These are phyloP conservation scores for Malania oleifera DNA, from an alignment of 164 flowering plant genomes.

Conservation along the genomic window DNA sequence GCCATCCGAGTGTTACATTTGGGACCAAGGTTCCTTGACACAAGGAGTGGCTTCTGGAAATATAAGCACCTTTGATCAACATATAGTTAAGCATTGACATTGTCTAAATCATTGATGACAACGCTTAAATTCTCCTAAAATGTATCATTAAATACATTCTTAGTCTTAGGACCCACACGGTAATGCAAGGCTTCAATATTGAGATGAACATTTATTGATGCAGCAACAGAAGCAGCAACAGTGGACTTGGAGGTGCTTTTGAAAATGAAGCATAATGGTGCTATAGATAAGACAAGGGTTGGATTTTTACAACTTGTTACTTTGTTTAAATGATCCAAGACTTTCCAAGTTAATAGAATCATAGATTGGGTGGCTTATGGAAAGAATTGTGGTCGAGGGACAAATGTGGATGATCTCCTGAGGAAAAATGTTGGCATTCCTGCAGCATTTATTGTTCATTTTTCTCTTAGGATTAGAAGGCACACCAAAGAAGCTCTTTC, in stretches of 20 bases:
- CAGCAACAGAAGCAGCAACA: slow-evolving; percentile 6
- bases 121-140: slow-evolving; percentile 4
- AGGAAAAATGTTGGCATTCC: slow-evolving; percentile 99
- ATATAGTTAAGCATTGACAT: slow-evolving; percentile 2
- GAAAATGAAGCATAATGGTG: slow-evolving; percentile 99
- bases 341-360: slow-evolving; percentile 86
- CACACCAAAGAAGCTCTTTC: slow-evolving; percentile 89
- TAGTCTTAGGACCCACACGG: slow-evolving; percentile 1
- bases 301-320: slow-evolving; percentile 97
- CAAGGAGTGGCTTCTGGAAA: slow-evolving; percentile 9
- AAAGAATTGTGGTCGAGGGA: slow-evolving; percentile 73
- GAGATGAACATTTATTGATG: not conserved
- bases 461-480: slow-evolving; percentile 98
- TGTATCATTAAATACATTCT: not conserved
- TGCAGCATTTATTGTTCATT: slow-evolving; percentile 87
- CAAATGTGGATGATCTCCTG: slow-evolving; percentile 92
- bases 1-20: slow-evolving; percentile 8
- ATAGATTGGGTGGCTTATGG: slow-evolving; percentile 98
- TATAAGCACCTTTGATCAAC: slow-evolving; percentile 6
- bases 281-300: slow-evolving; percentile 97
- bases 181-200: slow-evolving; percentile 2
- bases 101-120: slow-evolving; percentile 5
- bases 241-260: slow-evolving; percentile 86
- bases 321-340: slow-evolving; percentile 93
- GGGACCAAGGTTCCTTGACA: slow-evolving; percentile 3